These are phyloP conservation scores for Scortechinia acanthostroma DNA, from an alignment of 2,329 filamentous ascomycete genomes.

Conservation along the genomic window DNA sequence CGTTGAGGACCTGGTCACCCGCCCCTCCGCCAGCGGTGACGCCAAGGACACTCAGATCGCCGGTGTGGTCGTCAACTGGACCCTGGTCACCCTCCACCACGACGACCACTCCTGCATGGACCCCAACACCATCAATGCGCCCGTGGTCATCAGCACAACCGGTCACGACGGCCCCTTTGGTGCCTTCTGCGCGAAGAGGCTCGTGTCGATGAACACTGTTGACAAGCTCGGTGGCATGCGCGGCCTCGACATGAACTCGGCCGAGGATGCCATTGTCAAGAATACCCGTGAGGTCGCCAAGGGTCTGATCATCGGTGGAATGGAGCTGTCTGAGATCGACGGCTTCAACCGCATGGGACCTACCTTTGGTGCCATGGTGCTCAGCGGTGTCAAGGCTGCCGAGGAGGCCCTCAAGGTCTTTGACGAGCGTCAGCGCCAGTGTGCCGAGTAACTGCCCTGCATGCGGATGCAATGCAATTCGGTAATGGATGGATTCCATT, in stretches of 20 bases:
- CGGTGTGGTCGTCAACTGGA: slow-evolving; percentile 94
- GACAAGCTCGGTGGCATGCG: slow-evolving; percentile 86
- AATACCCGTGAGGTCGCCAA: slow-evolving; percentile 80
- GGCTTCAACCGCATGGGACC: slow-evolving; percentile 88
- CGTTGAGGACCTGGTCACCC: slow-evolving; percentile 88
- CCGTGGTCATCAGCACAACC: slow-evolving; percentile 80
- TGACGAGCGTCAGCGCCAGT: slow-evolving; percentile 28
- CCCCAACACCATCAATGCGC: slow-evolving; percentile 92
- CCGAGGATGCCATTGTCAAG: slow-evolving; percentile 91
- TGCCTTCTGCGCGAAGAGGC: slow-evolving; percentile 82
- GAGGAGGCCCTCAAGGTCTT: slow-evolving; percentile 77
- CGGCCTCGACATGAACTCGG: slow-evolving; percentile 83
- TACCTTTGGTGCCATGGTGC: slow-evolving; percentile 82
- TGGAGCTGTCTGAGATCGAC: slow-evolving; percentile 87
- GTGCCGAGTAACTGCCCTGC: slow-evolving; percentile 2
- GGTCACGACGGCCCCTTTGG: slow-evolving; percentile 88
- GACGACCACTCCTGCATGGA: slow-evolving; percentile 94
- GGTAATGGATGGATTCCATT: too few relatives aligned
- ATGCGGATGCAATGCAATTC: too few relatives aligned
- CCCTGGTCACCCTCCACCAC: slow-evolving; percentile 78
- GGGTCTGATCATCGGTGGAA: slow-evolving; percentile 85
- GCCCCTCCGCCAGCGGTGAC: slow-evolving; percentile 40
- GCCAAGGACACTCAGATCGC: slow-evolving; percentile 61
- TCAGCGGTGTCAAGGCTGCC: slow-evolving; percentile 82
- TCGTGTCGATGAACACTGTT: slow-evolving; percentile 79